Conservation (phyloP, 2,329 filamentous ascomycete species). For the Colletotrichum tropicicola region DNA sequence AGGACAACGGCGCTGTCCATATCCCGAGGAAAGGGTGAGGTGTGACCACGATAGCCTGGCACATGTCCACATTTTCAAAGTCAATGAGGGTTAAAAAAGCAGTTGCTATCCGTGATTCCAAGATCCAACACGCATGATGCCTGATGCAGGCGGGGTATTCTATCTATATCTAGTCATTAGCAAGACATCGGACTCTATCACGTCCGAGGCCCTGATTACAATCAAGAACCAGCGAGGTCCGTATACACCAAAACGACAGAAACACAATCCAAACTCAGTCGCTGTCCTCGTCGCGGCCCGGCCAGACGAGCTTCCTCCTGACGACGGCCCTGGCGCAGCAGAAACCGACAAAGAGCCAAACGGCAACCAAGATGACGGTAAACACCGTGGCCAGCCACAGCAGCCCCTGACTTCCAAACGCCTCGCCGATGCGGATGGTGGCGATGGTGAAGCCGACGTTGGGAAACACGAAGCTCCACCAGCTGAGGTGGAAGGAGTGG, state of each 20-base stretch:
- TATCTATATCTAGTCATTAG: not conserved
- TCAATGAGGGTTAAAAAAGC: too few relatives aligned
- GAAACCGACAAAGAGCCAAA: conserved; percentile 58
- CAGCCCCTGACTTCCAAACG: conserved; percentile 55
- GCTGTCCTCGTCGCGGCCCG: conserved; percentile 37
- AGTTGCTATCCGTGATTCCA: too few relatives aligned
- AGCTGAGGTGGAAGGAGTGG: conserved; percentile 52
- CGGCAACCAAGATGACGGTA: conserved; percentile 56
- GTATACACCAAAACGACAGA: not conserved
- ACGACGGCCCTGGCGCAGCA: conserved; percentile 53
- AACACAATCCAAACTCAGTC: not conserved
- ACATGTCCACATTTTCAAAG: too few relatives aligned
- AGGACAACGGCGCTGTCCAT: too few relatives aligned
- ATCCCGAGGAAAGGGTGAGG: too few relatives aligned
- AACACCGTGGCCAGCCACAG: conserved; percentile 58
- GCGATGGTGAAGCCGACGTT: conserved; percentile 65
- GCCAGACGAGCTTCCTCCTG: conserved; percentile 56
- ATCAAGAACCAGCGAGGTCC: not conserved
- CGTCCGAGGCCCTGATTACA: not conserved
- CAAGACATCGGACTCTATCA: not conserved
- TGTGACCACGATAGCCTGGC: too few relatives aligned
- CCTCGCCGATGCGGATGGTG: conserved; percentile 59
- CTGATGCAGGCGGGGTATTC: not conserved
- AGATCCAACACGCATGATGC: not conserved
- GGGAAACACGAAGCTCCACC: conserved; percentile 71